These are phyloP conservation scores for Elaeis guineensis DNA, from an alignment of 176 grass and related monocot genomes.

Conservation along the genomic window DNA sequence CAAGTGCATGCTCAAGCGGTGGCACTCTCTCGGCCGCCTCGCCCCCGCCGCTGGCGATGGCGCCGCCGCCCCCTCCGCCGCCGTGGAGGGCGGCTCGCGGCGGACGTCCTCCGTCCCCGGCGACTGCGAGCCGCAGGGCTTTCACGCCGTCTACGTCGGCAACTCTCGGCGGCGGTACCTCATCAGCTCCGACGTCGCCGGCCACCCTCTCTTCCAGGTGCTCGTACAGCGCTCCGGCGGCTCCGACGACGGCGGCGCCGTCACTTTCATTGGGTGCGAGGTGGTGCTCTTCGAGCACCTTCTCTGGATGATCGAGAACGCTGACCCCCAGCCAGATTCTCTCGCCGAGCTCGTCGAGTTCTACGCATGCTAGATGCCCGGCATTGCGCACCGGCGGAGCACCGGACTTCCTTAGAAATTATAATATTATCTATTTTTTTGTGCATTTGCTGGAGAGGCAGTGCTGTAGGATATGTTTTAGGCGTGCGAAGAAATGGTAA, in stretches of 20 bases:
- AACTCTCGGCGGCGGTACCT: conserved; percentile 89
- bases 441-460: no score
- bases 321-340: conserved; percentile 76
- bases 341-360: conserved; percentile 89
- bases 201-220: conserved; percentile 69
- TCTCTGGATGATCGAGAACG: conserved; percentile 95
- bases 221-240: conserved; percentile 11
- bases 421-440: no score
- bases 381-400: no score
- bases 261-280: conserved; percentile 58
- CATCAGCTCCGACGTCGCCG: conserved; percentile 53
- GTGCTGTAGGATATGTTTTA: no score
- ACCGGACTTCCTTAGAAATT: no score
- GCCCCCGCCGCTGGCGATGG: background rate
- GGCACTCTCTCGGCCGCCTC: conserved; percentile 72
- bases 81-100: conserved; percentile 17
- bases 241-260: background rate
- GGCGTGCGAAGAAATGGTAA: no score
- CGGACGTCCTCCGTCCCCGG: conserved; percentile 45
- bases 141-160: conserved; percentile 83
- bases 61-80: background rate
- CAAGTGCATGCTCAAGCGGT: conserved; percentile 87
- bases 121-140: conserved; percentile 42
- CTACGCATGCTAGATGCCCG: conserved; percentile 50
- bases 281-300: conserved; percentile 97